Evolutionary conservation across 495 filamentous ascomycete genomes (phyloP), one percentile per base, ranked within the genome.

Genomic region (Hypoxylon trugodes): DNA sequence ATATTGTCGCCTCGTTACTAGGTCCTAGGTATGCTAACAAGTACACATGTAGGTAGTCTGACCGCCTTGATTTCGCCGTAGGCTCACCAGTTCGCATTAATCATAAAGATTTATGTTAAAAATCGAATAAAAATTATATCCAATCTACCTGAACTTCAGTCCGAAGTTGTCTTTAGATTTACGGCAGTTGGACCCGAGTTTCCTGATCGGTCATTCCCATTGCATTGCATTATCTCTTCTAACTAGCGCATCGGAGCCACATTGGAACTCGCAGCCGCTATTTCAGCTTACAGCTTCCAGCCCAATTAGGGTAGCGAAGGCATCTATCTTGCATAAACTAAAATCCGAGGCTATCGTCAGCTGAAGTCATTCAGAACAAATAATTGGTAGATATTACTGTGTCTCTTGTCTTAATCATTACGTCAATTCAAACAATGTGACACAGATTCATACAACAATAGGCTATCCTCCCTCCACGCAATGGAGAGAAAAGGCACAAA

Each of bases 151-250:
- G n/a, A n/a, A n/a, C n/a, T n/a, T n/a, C n/a, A n/a, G n/a, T n/a
- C n/a, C n/a, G 2, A 10, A 26, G 6, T 33, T 24, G 19, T 0
- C 21, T 10, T 52, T 33, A 47, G 25, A 30, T 21, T 41, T 13
- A 54, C 38, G 45, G 45, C n/a, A 56, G 52, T 45, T 56, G 32
- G 47, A 37, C 3, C 21, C 21, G 21, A 37, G 12, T 21, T 41
- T 25, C 15, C 25, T 19, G 47, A 8, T 36, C 13, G 32, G 30
- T 13, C 26, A 35, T 52, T 32, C n/a, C 6, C 40, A 13, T 52
- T 52, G n/a, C n/a, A 38, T 35, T 52, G 48, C 19, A 40, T 18
- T 35, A 26, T 28, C 25, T 15, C 22, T 40, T 35, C 33, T 38
- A 10, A 10, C 13, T 2, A 10, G 32, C 16, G 12, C 16, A 21